Conservation (phyloP, 352 stramenopile genomes). For the Phytophthora cactorum region DNA sequence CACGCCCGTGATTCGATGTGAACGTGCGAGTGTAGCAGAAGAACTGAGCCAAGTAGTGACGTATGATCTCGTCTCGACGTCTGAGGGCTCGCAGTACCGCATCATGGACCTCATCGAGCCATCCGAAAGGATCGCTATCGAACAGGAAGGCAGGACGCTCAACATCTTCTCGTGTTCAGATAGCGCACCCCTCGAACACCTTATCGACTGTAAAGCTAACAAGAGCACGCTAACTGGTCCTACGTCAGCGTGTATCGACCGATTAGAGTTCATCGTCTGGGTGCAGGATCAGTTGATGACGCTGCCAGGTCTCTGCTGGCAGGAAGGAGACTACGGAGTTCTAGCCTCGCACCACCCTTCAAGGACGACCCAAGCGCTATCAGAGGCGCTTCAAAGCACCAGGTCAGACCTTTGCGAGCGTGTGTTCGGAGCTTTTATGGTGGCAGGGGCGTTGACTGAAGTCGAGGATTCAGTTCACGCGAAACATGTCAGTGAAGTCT, state of each 20-base stretch:
- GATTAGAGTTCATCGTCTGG: constrained; percentile 43
- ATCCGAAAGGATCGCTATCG: constrained; percentile 26
- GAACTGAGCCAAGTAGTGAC: constrained; percentile 17
- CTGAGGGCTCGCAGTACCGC: constrained; percentile 1
- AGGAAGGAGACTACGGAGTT: constrained; percentile 44
- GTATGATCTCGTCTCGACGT: constrained; percentile 33
- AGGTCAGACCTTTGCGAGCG: constrained; percentile 19
- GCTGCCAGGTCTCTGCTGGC: constrained; percentile 37
- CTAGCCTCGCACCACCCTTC: constrained; percentile 39
- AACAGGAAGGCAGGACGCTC: constrained; percentile 29
- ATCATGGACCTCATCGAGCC: constrained; percentile 37
- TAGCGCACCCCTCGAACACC: constrained; percentile 17
- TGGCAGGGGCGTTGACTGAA: constrained; percentile 40
- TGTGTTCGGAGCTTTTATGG: constrained; percentile 41
- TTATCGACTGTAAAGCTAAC: constrained; percentile 8
- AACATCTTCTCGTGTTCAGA: constrained; percentile 46
- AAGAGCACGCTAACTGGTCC: background rate
- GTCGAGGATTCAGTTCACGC: constrained; percentile 30
- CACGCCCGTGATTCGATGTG: constrained; percentile 51
- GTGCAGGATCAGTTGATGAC: constrained; percentile 23
- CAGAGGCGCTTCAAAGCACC: constrained; percentile 15
- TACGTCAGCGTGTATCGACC: constrained; percentile 22
- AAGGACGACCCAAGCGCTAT: constrained; percentile 25
- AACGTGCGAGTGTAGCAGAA: constrained; percentile 12
- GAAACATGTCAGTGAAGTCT: constrained; percentile 31